These are phyloP conservation scores for Amphibolis antarctica DNA, from an alignment of 106 monocot species.

Conservation along the genomic window DNA sequence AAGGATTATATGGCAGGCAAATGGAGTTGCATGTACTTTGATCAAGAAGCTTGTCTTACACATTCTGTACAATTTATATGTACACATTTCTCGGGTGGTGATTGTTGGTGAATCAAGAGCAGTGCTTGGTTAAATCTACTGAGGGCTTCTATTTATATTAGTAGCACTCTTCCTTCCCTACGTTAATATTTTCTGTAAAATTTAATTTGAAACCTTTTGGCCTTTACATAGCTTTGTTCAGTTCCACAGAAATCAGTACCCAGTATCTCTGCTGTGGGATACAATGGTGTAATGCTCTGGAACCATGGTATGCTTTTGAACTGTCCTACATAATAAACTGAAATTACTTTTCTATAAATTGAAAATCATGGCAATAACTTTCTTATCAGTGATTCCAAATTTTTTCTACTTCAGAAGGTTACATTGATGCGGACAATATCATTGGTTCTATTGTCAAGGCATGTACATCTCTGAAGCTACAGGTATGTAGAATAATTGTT, in stretches of 20 bases:
- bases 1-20: too few relatives aligned
- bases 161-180: too few relatives aligned
- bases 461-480: slow-evolving; percentile 60
- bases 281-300: slow-evolving; percentile 70
- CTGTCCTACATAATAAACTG: not conserved
- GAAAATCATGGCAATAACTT: not conserved
- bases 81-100: too few relatives aligned
- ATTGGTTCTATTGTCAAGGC: slow-evolving; percentile 61
- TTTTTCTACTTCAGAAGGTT: slow-evolving; percentile 45
- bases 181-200: too few relatives aligned
- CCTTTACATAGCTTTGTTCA: slow-evolving; percentile 39
- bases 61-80: too few relatives aligned
- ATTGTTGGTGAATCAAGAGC: too few relatives aligned
- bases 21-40: too few relatives aligned
- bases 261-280: slow-evolving; percentile 65
- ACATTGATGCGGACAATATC: slow-evolving; percentile 38
- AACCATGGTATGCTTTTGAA: slow-evolving; percentile 46
- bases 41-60: too few relatives aligned
- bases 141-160: too few relatives aligned
- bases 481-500: slow-evolving; percentile 31
- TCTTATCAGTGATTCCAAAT: not conserved
- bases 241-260: slow-evolving; percentile 69
- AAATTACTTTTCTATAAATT: not conserved
- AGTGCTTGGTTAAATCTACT: too few relatives aligned
- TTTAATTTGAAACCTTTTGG: not conserved